Evolutionary conservation across 352 stramenopile species (phyloP).

Genomic region (Pythium brachiatum): DNA sequence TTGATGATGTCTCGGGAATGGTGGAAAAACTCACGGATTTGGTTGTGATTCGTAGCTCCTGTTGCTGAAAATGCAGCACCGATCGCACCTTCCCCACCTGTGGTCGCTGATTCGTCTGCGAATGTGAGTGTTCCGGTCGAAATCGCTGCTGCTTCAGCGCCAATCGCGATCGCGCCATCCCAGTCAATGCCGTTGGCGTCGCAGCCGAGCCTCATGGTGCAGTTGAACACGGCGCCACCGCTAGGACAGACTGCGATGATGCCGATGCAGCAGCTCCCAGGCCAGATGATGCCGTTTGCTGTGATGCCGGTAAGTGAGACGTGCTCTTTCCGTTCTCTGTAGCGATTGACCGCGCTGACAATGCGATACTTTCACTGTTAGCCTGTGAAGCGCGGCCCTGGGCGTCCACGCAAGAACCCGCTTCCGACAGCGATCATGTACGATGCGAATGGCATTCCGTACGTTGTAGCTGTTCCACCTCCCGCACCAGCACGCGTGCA

Average conservation of each 20-base stretch:
- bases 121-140: not conserved
- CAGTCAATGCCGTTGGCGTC: not conserved
- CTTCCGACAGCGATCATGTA: not conserved
- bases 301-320: not conserved
- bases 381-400: slow-evolving; percentile 20
- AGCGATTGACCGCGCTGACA: no score
- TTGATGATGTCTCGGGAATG: not conserved
- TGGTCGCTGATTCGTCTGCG: not conserved
- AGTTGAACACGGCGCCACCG: not conserved
- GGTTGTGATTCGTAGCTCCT: not conserved
- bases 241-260: not conserved
- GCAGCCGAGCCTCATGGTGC: slow-evolving; percentile 1
- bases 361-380: slow-evolving; percentile 6
- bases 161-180: not conserved
- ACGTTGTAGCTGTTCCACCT: not conserved
- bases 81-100: not conserved
- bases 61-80: not conserved
- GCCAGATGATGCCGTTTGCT: not conserved
- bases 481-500: not conserved
- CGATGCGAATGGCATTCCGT: slow-evolving; percentile 1
- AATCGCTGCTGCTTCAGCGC: not conserved
- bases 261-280: not conserved
- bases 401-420: slow-evolving; percentile 19
- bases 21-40: not conserved
- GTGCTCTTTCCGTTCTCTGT: not conserved